These are phyloP conservation scores for Neofusicoccum sp. DNA, from an alignment of 2,329 filamentous ascomycete species.

Conservation along the genomic window DNA sequence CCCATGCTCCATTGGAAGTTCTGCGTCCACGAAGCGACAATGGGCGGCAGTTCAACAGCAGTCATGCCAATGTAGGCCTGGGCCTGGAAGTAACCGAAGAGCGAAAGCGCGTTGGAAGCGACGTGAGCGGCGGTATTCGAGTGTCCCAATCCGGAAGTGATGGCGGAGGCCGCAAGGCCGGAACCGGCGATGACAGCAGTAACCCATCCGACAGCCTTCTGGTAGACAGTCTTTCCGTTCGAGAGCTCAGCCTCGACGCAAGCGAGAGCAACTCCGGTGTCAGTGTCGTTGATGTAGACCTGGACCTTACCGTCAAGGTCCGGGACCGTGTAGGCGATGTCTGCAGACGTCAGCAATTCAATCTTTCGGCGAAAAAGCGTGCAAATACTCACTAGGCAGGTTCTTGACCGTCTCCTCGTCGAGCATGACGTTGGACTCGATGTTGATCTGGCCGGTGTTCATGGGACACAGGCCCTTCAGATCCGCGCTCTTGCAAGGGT, in stretches of 20 bases:
- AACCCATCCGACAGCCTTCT: conserved; percentile 83
- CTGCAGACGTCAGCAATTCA: conserved; percentile 29
- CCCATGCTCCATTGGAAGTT: conserved; percentile 99
- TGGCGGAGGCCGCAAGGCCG: conserved; percentile 77
- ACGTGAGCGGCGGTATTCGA: conserved; percentile 94
- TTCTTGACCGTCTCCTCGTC: conserved; percentile 59
- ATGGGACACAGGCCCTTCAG: conserved; percentile 84
- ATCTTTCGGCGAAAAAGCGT: not conserved
- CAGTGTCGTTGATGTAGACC: conserved; percentile 73
- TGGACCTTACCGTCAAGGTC: conserved; percentile 85
- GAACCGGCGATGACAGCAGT: conserved; percentile 85
- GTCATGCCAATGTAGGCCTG: conserved; percentile 89
- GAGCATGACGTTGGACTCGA: conserved; percentile 65
- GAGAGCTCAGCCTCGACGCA: conserved; percentile 86
- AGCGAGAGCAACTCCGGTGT: conserved; percentile 65
- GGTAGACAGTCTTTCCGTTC: conserved; percentile 89
- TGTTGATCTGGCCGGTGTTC: conserved; percentile 76
- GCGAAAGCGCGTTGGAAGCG: conserved; percentile 87
- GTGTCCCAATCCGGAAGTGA: conserved; percentile 87
- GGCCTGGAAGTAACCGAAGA: conserved; percentile 92
- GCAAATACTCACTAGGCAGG: conserved; percentile 63
- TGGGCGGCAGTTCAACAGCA: conserved; percentile 76
- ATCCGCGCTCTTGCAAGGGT: conserved; percentile 69
- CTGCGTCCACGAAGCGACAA: conserved; percentile 90
- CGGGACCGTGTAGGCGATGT: conserved; percentile 83